Percentiles rank a stretch among this genome's conserved stretches.
Conservation (phyloP, 2,329 filamentous ascomycete genomes). For the Clonostachys solani region DNA sequence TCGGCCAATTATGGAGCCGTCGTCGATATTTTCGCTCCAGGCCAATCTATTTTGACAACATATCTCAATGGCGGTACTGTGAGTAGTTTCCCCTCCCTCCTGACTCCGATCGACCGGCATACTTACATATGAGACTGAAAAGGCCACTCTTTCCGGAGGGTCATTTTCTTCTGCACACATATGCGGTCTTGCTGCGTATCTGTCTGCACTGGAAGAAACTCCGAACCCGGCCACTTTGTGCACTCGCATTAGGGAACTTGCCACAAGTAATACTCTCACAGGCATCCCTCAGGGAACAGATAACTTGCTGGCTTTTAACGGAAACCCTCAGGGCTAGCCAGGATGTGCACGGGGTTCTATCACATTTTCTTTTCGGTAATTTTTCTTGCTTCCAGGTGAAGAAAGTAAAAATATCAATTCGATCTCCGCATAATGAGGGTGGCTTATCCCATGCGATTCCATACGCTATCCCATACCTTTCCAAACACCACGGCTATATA, state of each 20-base stretch:
- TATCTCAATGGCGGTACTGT: slow-evolving; percentile 33
- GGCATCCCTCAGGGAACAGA: slow-evolving; percentile 21
- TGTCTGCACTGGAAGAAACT: neutral
- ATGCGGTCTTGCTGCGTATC: slow-evolving; percentile 2
- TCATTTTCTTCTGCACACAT: slow-evolving; percentile 2
- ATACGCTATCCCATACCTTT: too few relatives aligned
- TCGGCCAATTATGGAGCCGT: slow-evolving; percentile 45
- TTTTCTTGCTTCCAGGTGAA: neutral
- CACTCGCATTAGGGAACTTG: slow-evolving; percentile 63
- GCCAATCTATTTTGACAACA: slow-evolving; percentile 34
- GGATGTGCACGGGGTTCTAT: too few relatives aligned
- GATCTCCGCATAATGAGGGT: too few relatives aligned
- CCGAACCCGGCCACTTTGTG: slow-evolving; percentile 43
- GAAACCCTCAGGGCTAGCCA: neutral
- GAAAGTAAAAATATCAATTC: neutral
- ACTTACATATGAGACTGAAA: neutral
- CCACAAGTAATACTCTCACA: slow-evolving; percentile 17
- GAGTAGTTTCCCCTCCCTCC: slow-evolving; percentile 4
- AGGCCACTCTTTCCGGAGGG: slow-evolving; percentile 1
- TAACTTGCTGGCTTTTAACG: slow-evolving; percentile 28
- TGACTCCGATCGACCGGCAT: neutral
- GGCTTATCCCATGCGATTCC: too few relatives aligned
- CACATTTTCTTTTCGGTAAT: too few relatives aligned
- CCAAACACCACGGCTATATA: too few relatives aligned
- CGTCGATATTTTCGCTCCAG: slow-evolving; percentile 45